Evolutionary conservation across 257 asterid species (phyloP).

Genomic region (Fraxinus anomala): DNA sequence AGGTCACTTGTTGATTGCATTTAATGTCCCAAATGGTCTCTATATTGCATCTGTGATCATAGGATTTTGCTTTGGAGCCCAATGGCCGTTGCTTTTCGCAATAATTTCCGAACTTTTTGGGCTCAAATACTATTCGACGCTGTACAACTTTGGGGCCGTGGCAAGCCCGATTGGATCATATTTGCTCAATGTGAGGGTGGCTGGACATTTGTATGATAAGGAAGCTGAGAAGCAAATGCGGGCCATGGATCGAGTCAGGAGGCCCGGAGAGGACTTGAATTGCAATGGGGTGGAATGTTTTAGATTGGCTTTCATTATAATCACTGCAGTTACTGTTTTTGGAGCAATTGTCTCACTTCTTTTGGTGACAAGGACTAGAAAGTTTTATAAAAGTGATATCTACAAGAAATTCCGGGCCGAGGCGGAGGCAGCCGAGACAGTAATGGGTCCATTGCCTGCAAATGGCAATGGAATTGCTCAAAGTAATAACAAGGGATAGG

Average conservation of each 20-base stretch:
- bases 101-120: slow-evolving; percentile 81
- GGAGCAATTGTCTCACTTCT: slow-evolving; percentile 62
- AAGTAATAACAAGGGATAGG: slow-evolving; percentile 12
- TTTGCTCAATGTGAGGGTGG: slow-evolving; percentile 56
- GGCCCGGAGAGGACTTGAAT: slow-evolving; percentile 49
- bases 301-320: slow-evolving; percentile 58
- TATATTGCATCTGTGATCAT: slow-evolving; percentile 73
- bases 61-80: slow-evolving; percentile 87
- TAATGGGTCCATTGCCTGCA: slow-evolving; percentile 27
- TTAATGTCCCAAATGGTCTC: slow-evolving; percentile 57
- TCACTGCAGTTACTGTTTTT: slow-evolving; percentile 57
- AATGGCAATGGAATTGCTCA: slow-evolving; percentile 18
- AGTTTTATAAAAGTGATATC: slow-evolving; percentile 74
- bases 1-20: slow-evolving; percentile 71
- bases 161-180: slow-evolving; percentile 81
- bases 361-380: slow-evolving; percentile 63
- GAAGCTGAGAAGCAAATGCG: slow-evolving; percentile 62
- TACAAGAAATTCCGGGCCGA: slow-evolving; percentile 56
- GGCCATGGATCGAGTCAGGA: slow-evolving; percentile 36
- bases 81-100: slow-evolving; percentile 80
- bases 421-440: slow-evolving; percentile 42
- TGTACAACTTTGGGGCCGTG: slow-evolving; percentile 73
- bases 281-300: slow-evolving; percentile 68
- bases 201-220: slow-evolving; percentile 66
- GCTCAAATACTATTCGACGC: slow-evolving; percentile 71